Conservation (phyloP, 2,329 filamentous ascomycete species). For the Exophiala bonariae region DNA sequence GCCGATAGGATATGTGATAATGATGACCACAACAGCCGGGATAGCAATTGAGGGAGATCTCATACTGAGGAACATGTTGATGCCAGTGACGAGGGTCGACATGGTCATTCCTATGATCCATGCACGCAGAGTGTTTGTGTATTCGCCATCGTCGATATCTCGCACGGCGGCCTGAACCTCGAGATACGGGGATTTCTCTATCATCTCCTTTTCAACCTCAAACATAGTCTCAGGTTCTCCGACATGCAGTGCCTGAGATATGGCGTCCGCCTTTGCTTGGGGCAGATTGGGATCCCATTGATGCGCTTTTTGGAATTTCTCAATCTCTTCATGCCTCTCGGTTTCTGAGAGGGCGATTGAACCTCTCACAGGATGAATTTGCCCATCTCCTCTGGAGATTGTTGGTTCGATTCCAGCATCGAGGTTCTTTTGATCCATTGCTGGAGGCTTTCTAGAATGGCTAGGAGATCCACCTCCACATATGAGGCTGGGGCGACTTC, state of each 20-base stretch:
- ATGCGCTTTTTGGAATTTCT: conserved; percentile 3
- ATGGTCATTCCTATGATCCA: conserved; percentile 60
- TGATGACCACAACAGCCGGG: conserved; percentile 58
- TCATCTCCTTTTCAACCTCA: conserved; percentile 57
- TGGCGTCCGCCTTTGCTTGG: conserved; percentile 58
- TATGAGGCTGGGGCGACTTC: too few species aligned
- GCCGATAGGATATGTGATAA: conserved; percentile 55
- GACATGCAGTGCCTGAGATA: conserved; percentile 55
- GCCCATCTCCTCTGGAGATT: neutral
- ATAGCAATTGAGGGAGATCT: conserved; percentile 57
- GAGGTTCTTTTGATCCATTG: neutral
- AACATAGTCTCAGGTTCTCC: conserved; percentile 60
- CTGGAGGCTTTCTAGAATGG: neutral
- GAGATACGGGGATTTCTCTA: conserved; percentile 64
- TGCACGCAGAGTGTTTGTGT: conserved; percentile 57
- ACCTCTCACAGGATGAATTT: neutral
- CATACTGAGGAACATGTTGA: conserved; percentile 57
- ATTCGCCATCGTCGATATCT: conserved; percentile 60
- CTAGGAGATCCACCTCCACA: neutral
- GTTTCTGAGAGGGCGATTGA: neutral
- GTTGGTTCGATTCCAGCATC: neutral
- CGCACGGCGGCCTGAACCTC: conserved; percentile 62
- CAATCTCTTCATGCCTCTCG: neutral
- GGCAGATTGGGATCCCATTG: conserved; percentile 62
- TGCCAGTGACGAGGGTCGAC: conserved; percentile 57